phyloP scores from a whole-genome alignment of 495 filamentous ascomycete species.

The Xylaria nigripes region DNA sequence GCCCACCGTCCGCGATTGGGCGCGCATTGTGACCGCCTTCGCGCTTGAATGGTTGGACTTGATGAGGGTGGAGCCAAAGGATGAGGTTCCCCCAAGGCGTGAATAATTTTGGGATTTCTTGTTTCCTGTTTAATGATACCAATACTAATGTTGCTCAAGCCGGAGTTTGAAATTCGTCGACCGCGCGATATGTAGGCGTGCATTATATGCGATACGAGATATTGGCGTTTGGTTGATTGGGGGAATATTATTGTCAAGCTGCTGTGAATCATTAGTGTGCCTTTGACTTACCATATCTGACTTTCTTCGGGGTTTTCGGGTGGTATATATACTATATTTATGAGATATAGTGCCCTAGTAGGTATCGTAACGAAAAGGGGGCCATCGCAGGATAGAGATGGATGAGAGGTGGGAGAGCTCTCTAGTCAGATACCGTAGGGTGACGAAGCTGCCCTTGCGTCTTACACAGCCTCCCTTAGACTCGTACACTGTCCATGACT shows the following conservation, averaged over 20 bases:
- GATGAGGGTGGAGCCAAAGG: conserved; percentile 53
- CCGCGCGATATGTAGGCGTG: neutral
- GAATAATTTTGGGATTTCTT: neutral
- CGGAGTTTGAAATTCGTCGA: neutral
- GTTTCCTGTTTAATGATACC: neutral
- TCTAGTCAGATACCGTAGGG: neutral
- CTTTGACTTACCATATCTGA: too few relatives aligned
- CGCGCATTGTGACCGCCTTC: conserved; percentile 71
- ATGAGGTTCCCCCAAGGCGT: neutral
- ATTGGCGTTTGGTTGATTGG: neutral
- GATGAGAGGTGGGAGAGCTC: too few relatives aligned
- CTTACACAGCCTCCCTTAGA: neutral
- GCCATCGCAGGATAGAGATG: too few relatives aligned
- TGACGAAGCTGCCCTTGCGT: neutral
- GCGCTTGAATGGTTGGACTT: conserved; percentile 90
- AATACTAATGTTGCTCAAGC: neutral
- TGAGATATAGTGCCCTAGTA: too few relatives aligned
- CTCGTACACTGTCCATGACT: neutral
- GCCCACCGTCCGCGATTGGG: conserved; percentile 82
- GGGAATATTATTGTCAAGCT: too few relatives aligned
- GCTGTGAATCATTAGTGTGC: too few relatives aligned
- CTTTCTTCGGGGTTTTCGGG: too few relatives aligned
- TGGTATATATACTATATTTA: too few relatives aligned
- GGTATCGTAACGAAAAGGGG: too few relatives aligned
- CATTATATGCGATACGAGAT: neutral